Evolutionary conservation across 2,329 filamentous ascomycete species (phyloP), one percentile per base, ranked within the genome.

Genomic region (Simplicillium aogashimaense): DNA sequence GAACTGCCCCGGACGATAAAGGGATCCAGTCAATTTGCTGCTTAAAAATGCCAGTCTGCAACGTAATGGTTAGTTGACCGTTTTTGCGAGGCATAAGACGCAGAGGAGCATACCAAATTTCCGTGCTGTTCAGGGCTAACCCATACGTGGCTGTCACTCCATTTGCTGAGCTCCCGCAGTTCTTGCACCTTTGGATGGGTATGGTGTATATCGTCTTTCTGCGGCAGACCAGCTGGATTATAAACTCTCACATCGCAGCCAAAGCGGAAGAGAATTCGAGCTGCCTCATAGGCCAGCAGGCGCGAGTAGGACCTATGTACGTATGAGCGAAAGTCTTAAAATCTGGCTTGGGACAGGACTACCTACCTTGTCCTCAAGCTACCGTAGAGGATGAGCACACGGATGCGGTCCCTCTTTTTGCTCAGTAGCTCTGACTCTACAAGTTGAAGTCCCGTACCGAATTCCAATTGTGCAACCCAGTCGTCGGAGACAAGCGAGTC

Each of bases 21-120:
- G 78, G 78, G 31, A 83, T 78, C 80, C 79, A 83, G 54, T 83
- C 79, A 36, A 83, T 82, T 47, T 83, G 78, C 47, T 80, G 79
- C 47, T 83, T 83, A 65, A 83, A 83, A 0, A 82, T 72, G 4
- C 69, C 76, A 0, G 78, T 81, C 65, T 74, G 38, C 7, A 44
- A 25, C 6, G 9, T 9, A 25, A 25, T 9, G 20, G 20, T 25
- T 44, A 20, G 7, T 17, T 7, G 20, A n/a, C n/a, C n/a, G n/a
- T n/a, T n/a, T 2, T 2, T 7, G 20, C 20, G 29, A 25, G 15
- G 37, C 17, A 20, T 43, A 33, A 41, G 33, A 28, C 10, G 18
- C 36, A 18, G 1, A 39, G 37, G 33, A 15, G 32, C 50, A 42
- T 41, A 75, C 72, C 32, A 82, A 48, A 46, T 76, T 81, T 0